Percentiles rank a stretch among this genome's conserved stretches.
phyloP scores from a whole-genome alignment of 768 basidiomycete genomes.

The Dioszegia crocea region DNA sequence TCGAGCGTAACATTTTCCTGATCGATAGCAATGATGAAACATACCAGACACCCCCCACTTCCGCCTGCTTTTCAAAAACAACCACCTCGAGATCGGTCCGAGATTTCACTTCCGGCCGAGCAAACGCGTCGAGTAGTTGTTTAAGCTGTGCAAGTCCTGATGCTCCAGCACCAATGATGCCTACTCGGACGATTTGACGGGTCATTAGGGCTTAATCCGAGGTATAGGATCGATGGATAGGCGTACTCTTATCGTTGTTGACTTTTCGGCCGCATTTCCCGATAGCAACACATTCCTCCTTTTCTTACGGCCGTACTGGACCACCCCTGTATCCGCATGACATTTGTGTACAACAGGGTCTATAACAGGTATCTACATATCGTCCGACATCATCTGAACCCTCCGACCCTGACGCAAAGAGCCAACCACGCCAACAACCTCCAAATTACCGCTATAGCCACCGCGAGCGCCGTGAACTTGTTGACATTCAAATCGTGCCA shows the following conservation, averaged over 20 bases:
- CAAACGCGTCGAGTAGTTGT: constrained; percentile 34
- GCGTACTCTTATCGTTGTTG: too few relatives aligned
- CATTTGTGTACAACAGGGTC: too few relatives aligned
- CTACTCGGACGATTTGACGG: constrained; percentile 20
- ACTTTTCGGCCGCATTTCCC: too few relatives aligned
- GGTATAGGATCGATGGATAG: neutral
- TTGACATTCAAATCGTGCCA: constrained; percentile 36
- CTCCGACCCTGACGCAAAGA: constrained; percentile 25
- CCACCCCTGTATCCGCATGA: too few relatives aligned
- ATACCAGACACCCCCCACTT: constrained; percentile 46
- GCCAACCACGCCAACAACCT: constrained; percentile 36
- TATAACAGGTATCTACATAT: too few relatives aligned
- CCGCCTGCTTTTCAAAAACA: constrained; percentile 30
- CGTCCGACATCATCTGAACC: constrained; percentile 8
- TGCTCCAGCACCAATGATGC: constrained; percentile 44
- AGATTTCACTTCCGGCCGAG: constrained; percentile 7
- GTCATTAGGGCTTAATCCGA: neutral
- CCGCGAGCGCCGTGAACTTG: constrained; percentile 35
- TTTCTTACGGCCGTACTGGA: too few relatives aligned
- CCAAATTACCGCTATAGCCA: constrained; percentile 40
- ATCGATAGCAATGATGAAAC: constrained; percentile 1
- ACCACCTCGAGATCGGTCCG: constrained; percentile 28
- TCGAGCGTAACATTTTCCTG: too few relatives aligned
- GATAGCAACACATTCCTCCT: too few relatives aligned
- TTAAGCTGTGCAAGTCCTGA: constrained; percentile 41